Percentiles rank a stretch among this genome's conserved stretches.
These are phyloP conservation scores for Colletotrichum zoysiae DNA, from an alignment of 2,329 filamentous ascomycete species.

Conservation along the genomic window DNA sequence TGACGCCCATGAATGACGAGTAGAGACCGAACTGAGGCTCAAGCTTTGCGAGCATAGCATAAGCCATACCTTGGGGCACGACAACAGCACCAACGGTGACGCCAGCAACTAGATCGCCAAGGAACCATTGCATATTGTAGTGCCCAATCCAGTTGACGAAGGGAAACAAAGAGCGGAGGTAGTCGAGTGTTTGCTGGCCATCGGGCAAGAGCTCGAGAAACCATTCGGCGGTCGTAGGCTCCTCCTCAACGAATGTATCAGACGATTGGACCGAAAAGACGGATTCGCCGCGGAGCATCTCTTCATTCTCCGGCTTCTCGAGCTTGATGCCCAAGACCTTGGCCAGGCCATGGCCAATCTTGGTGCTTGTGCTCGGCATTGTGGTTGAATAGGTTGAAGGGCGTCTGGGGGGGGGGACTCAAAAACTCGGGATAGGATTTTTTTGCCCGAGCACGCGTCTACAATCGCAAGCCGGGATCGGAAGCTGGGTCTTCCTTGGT, in stretches of 20 bases:
- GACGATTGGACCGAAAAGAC: conserved; percentile 79
- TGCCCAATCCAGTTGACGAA: conserved; percentile 89
- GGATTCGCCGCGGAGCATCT: conserved; percentile 82
- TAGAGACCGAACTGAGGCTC: conserved; percentile 87
- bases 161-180: conserved; percentile 82
- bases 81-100: conserved; percentile 74
- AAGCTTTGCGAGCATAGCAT: conserved; percentile 86
- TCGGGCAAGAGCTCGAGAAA: conserved; percentile 73
- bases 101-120: conserved; percentile 88
- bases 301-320: conserved; percentile 74
- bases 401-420: neutral
- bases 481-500: neutral
- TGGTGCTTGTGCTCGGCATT: conserved; percentile 60
- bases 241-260: conserved; percentile 85
- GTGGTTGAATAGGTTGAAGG: neutral
- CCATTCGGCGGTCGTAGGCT: conserved; percentile 82
- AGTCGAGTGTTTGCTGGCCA: conserved; percentile 65
- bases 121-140: conserved; percentile 91
- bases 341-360: conserved; percentile 79
- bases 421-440: neutral
- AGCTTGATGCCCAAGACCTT: conserved; percentile 87
- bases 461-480: conserved; percentile 8
- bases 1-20: conserved; percentile 94
- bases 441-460: neutral
- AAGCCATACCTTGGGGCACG: conserved; percentile 97